phyloP scores from a whole-genome alignment of 2,329 filamentous ascomycete species.

The Fusarium xyrophilum region DNA sequence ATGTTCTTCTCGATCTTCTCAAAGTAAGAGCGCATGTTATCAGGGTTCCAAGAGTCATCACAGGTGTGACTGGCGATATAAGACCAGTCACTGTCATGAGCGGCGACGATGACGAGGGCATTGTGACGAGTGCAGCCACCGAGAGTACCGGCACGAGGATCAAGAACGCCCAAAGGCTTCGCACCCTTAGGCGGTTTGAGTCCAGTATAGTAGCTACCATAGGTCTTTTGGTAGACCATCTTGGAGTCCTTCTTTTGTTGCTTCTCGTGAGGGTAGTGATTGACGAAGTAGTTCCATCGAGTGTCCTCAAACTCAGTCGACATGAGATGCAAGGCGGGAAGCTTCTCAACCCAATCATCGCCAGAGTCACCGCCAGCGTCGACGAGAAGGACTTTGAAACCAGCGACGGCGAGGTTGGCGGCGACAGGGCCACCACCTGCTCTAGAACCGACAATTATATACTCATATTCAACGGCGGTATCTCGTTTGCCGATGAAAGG shows the following conservation, averaged over 20 bases:
- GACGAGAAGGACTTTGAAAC: conserved; percentile 63
- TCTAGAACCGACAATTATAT: conserved; percentile 65
- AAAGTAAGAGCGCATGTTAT: conserved; percentile 53
- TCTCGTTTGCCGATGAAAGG: conserved; percentile 21
- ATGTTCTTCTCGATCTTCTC: conserved; percentile 52
- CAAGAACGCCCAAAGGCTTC: conserved; percentile 51
- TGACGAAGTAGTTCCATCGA: conserved; percentile 67
- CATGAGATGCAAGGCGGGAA: conserved; percentile 40
- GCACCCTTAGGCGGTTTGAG: conserved; percentile 48
- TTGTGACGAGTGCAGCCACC: conserved; percentile 51
- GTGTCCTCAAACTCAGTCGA: conserved; percentile 42
- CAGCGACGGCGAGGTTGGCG: conserved; percentile 61
- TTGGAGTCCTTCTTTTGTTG: conserved; percentile 59
- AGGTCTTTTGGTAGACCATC: conserved; percentile 47
- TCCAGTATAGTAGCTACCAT: conserved; percentile 47
- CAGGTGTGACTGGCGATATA: conserved; percentile 51
- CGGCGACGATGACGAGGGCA: conserved; percentile 49
- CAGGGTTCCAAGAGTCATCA: conserved; percentile 51
- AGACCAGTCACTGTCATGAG: conserved; percentile 52
- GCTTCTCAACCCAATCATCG: conserved; percentile 36
- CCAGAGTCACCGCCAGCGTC: conserved; percentile 65
- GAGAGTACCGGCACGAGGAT: conserved; percentile 54
- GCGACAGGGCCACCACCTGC: conserved; percentile 63
- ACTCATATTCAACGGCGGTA: conserved; percentile 54
- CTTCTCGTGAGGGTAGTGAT: conserved; percentile 61